These are phyloP conservation scores for Russula sp. DNA, from an alignment of 768 basidiomycete genomes.

Conservation along the genomic window DNA sequence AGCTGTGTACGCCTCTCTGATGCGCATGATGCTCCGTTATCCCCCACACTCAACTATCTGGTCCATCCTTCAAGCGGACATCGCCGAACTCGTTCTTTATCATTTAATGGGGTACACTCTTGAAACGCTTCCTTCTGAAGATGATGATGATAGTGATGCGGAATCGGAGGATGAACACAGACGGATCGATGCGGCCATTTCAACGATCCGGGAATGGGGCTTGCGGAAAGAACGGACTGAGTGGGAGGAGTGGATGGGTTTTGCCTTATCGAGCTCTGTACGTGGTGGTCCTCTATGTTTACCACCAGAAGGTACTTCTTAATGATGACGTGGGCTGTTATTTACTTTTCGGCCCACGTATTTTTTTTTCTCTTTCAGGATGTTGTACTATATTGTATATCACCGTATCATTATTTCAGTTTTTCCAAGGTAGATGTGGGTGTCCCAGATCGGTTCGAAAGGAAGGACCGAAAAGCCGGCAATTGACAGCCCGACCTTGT, in stretches of 20 bases:
- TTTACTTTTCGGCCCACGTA: too few relatives aligned
- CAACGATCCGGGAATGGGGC: not conserved
- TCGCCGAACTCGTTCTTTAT: not conserved
- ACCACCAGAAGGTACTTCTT: not conserved
- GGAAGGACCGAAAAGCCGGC: too few relatives aligned
- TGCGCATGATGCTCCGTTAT: not conserved
- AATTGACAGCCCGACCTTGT: too few relatives aligned
- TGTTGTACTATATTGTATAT: not conserved
- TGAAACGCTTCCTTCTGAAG: not conserved
- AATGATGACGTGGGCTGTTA: not conserved
- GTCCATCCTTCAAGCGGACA: not conserved
- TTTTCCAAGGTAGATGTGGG: too few relatives aligned
- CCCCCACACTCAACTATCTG: not conserved
- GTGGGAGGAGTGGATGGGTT: not conserved
- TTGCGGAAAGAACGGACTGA: not conserved
- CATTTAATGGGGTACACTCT: not conserved
- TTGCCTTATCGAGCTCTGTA: not conserved
- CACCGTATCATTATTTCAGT: too few relatives aligned
- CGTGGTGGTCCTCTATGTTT: not conserved
- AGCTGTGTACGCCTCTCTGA: not conserved
- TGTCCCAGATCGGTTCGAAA: too few relatives aligned
- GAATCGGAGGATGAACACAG: not conserved
- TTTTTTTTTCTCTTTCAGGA: not conserved
- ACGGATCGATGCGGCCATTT: not conserved
- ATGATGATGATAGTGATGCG: not conserved